Evolutionary conservation across 768 basidiomycete species (phyloP).

Genomic region (Atractiella rhizophila): DNA sequence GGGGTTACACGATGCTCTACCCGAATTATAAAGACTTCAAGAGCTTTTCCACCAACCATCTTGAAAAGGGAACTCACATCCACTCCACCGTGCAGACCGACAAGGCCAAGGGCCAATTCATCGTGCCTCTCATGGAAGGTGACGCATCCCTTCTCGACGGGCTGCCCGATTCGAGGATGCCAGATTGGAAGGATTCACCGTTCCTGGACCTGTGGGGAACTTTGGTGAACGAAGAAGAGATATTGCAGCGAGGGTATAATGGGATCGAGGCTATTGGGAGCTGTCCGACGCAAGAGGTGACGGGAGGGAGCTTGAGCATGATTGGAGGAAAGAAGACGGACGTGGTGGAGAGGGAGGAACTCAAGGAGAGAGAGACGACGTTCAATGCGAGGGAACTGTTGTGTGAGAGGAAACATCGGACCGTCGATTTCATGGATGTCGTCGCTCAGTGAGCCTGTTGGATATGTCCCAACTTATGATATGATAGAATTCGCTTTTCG

Average conservation of each 20-base stretch:
- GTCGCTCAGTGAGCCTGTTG: too few relatives aligned
- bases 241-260: conserved; percentile 19
- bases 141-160: conserved; percentile 28
- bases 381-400: conserved; percentile 13
- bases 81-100: conserved; percentile 28
- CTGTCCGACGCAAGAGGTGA: conserved; percentile 2
- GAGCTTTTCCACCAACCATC: conserved; percentile 70
- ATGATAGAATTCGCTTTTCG: too few relatives aligned
- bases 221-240: conserved; percentile 21
- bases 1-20: conserved; percentile 69
- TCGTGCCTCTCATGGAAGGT: conserved; percentile 38
- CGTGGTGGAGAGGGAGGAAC: too few relatives aligned
- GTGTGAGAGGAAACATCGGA: conserved; percentile 4
- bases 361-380: neutral
- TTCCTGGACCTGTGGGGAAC: conserved; percentile 41
- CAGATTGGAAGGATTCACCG: conserved; percentile 34
- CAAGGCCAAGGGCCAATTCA: conserved; percentile 39
- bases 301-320: too few relatives aligned
- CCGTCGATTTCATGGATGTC: too few relatives aligned
- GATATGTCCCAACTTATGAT: too few relatives aligned
- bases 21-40: conserved; percentile 48
- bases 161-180: conserved; percentile 33
- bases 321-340: too few relatives aligned
- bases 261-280: conserved; percentile 3
- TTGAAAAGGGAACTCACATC: conserved; percentile 63